Evolutionary conservation across 768 basidiomycete genomes (phyloP), one percentile per base, ranked within the genome.

Genomic region (Peribolospora kevripleyi): DNA sequence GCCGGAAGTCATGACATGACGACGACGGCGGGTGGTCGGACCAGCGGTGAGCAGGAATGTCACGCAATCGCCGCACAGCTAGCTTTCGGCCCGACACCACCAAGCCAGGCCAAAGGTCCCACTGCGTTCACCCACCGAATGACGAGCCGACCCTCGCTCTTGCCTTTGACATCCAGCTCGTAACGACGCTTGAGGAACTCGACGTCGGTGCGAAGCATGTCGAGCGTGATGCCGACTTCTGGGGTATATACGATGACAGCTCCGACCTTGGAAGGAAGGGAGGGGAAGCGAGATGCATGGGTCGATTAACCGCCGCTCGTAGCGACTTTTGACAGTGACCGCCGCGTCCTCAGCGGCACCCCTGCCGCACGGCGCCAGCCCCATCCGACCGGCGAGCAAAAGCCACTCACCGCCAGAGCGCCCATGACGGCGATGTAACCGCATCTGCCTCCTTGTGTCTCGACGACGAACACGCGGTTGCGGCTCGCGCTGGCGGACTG

Each of bases 361-460:
- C 39, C 38, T 46, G 10, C 45, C 13, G 39, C 41, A 7, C 10
- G 13, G 14, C 25, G 25, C 25, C 25, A 25, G 25, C 25, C 25
- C 25, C 25, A 25, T 25, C 36, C 6, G 41, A 42, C 3, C 37
- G 45, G 10, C 37, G 6, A 48, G 49, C 50, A 53, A 6, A 45
- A 9, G 5, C 10, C 41, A 74, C 85, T 68, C 60, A 91, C 90
- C 46, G 91, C 93, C 62, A 98, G 71, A 6, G 87, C 93, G 53
- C 93, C 93, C 75, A 97, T 76, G 1, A 88, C 80, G 3, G 90
- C 88, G 55, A 98, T 77, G 66, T 90, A 98, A 7, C 93, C 93
- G 65, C 85, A 93, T 65, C 82, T 81, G 7, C 91, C 93, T 51
- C 93, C 93, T 67, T 97, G 93, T 0, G 90, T 95, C 69, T 98